Evolutionary conservation across 2,329 filamentous ascomycete species (phyloP).

Genomic region (Pseudocercospora pini-densiflorae): DNA sequence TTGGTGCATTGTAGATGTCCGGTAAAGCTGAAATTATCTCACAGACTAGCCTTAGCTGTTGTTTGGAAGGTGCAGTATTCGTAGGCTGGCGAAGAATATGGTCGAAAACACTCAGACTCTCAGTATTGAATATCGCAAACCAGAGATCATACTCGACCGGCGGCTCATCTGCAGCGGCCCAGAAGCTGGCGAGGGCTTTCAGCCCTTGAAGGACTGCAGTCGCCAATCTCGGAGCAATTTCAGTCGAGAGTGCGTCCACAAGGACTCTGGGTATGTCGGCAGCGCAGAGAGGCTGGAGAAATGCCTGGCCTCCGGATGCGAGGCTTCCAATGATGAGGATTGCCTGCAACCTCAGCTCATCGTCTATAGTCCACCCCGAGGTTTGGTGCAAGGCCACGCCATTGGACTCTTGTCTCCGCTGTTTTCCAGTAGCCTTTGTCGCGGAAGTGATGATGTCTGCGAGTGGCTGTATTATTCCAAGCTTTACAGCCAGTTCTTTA

Average conservation of each 20-base stretch:
- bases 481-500: constrained; percentile 77
- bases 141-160: constrained; percentile 26
- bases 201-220: constrained; percentile 76
- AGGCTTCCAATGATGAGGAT: constrained; percentile 84
- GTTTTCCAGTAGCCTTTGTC: constrained; percentile 51
- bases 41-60: constrained; percentile 66
- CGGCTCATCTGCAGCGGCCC: constrained; percentile 21
- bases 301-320: constrained; percentile 83
- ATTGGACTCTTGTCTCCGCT: constrained; percentile 55
- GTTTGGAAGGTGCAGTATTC: constrained; percentile 57
- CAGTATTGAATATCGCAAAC: constrained; percentile 63
- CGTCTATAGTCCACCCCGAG: constrained; percentile 61
- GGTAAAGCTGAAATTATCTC: constrained; percentile 67
- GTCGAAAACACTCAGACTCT: constrained; percentile 65
- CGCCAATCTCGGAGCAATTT: constrained; percentile 65
- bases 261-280: constrained; percentile 71
- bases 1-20: constrained; percentile 57
- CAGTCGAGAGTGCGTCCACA: constrained; percentile 68
- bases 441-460: constrained; percentile 56
- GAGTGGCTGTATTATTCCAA: constrained; percentile 70
- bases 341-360: constrained; percentile 75
- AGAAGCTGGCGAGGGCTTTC: constrained; percentile 71
- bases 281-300: constrained; percentile 74
- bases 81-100: constrained; percentile 67
- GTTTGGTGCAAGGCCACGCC: constrained; percentile 41